A percentile compares a stretch with the other conserved stretches of the same genome.
Conservation (phyloP, 163 green algal genomes). For the Volvox carteri region DNA sequence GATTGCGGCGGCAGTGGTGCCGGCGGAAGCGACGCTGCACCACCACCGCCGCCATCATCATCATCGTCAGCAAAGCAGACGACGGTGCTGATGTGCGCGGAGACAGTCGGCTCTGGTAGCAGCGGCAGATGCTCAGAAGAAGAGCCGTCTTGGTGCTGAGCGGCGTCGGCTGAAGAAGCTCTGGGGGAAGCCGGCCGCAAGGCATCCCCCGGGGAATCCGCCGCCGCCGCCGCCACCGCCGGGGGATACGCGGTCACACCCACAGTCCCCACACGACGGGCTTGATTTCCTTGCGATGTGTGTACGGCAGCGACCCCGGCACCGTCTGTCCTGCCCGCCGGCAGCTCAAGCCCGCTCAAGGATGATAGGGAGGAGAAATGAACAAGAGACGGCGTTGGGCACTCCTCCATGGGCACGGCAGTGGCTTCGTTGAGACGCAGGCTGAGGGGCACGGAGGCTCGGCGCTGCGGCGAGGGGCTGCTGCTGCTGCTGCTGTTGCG, state of each 20-base stretch:
- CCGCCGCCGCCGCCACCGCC: no score
- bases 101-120: neutral
- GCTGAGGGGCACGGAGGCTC: neutral
- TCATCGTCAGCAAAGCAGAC: neutral
- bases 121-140: neutral
- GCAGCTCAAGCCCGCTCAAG: neutral
- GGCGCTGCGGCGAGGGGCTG: neutral
- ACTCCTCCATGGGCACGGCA: neutral
- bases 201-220: no score
- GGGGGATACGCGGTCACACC: no score
- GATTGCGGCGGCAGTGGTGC: no score
- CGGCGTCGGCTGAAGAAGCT: no score
- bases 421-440: neutral
- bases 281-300: no score
- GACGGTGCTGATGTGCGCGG: neutral
- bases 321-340: no score
- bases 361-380: slow-evolving; percentile 17
- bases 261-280: no score
- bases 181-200: neutral
- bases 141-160: no score
- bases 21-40: neutral
- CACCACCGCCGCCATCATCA: neutral
- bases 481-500: neutral
- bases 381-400: slow-evolving; percentile 8
- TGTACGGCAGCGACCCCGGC: no score